phyloP scores from a whole-genome alignment of 495 filamentous ascomycete genomes.

The Zalerion maritima region DNA sequence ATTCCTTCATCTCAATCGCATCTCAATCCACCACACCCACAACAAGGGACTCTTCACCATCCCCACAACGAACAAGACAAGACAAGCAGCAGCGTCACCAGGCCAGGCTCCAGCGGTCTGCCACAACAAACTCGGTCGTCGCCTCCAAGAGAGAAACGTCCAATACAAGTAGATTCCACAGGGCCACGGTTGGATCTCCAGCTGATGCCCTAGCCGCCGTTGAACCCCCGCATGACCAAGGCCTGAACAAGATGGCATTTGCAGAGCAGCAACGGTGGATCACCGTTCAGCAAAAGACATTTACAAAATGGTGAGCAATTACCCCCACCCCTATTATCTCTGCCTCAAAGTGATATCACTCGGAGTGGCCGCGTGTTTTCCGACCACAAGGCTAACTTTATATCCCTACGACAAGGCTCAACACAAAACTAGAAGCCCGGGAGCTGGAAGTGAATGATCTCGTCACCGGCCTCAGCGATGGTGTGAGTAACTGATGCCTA shows the following conservation, averaged over 20 bases:
- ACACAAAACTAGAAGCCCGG: slow-evolving; percentile 75
- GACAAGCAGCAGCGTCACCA: slow-evolving; percentile 15
- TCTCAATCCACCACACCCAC: no score
- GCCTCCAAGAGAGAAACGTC: slow-evolving; percentile 11
- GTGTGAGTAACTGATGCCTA: slow-evolving; percentile 42
- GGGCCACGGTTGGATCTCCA: slow-evolving; percentile 13
- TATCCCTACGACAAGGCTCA: slow-evolving; percentile 49
- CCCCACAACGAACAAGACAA: no score
- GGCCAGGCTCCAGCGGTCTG: slow-evolving; percentile 16
- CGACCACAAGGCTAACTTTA: slow-evolving; percentile 9
- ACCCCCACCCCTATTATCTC: slow-evolving; percentile 1
- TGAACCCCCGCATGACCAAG: slow-evolving; percentile 24
- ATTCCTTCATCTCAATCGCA: no score
- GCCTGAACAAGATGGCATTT: slow-evolving; percentile 35
- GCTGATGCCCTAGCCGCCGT: slow-evolving; percentile 15
- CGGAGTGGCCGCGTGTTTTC: slow-evolving; percentile 4
- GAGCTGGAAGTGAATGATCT: slow-evolving; percentile 67
- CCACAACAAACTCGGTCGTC: slow-evolving; percentile 17
- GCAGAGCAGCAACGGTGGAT: slow-evolving; percentile 78
- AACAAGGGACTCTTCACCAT: no score
- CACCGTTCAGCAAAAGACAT: slow-evolving; percentile 97
- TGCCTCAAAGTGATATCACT: slow-evolving; percentile 7
- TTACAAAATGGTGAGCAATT: slow-evolving; percentile 75
- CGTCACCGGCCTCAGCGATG: slow-evolving; percentile 79
- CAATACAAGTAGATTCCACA: slow-evolving; percentile 15